phyloP scores from a whole-genome alignment of 2,329 filamentous ascomycete species.

The Alternaria arbusti region DNA sequence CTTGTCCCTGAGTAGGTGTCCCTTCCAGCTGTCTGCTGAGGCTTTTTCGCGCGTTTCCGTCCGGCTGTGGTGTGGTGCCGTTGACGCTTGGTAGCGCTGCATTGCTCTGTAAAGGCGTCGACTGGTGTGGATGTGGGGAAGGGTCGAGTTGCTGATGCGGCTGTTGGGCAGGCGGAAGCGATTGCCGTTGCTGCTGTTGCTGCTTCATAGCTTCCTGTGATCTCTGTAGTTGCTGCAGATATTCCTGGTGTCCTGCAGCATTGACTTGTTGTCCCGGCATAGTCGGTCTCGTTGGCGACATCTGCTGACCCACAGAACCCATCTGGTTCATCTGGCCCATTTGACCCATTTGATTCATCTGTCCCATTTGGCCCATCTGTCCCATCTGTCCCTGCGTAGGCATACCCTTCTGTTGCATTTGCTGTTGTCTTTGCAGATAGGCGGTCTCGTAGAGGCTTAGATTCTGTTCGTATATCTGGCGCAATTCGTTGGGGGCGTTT shows the following conservation, averaged over 20 bases:
- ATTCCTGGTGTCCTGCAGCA: conserved; percentile 58
- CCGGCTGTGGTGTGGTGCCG: conserved; percentile 55
- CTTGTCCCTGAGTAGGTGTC: conserved; percentile 42
- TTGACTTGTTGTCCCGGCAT: conserved; percentile 46
- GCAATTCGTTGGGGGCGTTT: conserved; percentile 71
- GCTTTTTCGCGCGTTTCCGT: conserved; percentile 45
- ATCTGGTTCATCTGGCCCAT: conserved; percentile 2
- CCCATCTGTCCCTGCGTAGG: conserved; percentile 36
- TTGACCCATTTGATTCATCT: conserved; percentile 7
- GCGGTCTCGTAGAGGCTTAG: conserved; percentile 78
- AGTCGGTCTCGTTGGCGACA: conserved; percentile 45
- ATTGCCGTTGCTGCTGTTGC: conserved; percentile 39
- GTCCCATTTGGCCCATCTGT: conserved; percentile 4
- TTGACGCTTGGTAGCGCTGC: conserved; percentile 56
- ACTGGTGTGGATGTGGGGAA: conserved; percentile 30
- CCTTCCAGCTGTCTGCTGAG: conserved; percentile 45
- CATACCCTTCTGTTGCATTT: conserved; percentile 48
- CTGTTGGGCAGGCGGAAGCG: conserved; percentile 49
- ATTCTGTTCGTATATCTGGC: conserved; percentile 76
- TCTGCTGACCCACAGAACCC: conserved; percentile 35
- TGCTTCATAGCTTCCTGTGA: conserved; percentile 49
- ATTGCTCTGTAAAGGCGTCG: conserved; percentile 55
- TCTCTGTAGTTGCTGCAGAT: conserved; percentile 54
- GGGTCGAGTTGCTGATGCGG: conserved; percentile 27
- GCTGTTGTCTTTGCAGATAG: conserved; percentile 63